Evolutionary conservation across 257 asterid genomes (phyloP).

Genomic region (Solanum corneliomulleri): DNA sequence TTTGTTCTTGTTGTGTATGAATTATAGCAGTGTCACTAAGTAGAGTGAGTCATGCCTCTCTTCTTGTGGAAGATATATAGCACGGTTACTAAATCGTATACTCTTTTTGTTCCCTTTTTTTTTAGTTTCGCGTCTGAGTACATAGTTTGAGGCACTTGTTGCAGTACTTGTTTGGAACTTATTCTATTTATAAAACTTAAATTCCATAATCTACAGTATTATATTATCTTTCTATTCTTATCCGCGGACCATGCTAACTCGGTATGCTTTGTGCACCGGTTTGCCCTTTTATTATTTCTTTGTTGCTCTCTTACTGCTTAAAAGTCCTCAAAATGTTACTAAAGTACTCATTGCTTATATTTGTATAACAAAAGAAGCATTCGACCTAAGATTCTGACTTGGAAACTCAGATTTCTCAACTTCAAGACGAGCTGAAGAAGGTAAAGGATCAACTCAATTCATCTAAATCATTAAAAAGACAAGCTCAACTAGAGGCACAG

Average conservation of each 20-base stretch:
- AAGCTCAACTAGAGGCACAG: constrained; percentile 58
- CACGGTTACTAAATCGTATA: not conserved
- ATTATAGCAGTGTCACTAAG: not conserved
- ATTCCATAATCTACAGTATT: not conserved
- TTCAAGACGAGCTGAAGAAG: constrained; percentile 60
- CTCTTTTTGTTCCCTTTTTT: not conserved
- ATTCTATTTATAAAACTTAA: not conserved
- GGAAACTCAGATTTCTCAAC: constrained; percentile 59
- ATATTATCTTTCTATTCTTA: not conserved
- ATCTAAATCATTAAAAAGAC: constrained; percentile 51
- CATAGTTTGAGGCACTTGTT: not conserved
- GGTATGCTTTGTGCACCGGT: not conserved
- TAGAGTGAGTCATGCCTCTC: not conserved
- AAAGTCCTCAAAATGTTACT: constrained; percentile 38
- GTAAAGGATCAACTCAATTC: constrained; percentile 63
- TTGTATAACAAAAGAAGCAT: constrained; percentile 47
- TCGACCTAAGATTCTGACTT: constrained; percentile 33
- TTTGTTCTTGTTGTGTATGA: not conserved
- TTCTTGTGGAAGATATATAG: not conserved
- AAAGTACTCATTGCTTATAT: constrained; percentile 46
- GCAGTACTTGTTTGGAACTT: not conserved
- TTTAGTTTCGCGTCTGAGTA: not conserved
- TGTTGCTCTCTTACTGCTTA: not conserved
- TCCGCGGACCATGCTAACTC: not conserved
- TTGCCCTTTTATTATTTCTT: not conserved